phyloP scores from a whole-genome alignment of 371 early-diverging fungal species.

The Lichtheimia corymbifera region DNA sequence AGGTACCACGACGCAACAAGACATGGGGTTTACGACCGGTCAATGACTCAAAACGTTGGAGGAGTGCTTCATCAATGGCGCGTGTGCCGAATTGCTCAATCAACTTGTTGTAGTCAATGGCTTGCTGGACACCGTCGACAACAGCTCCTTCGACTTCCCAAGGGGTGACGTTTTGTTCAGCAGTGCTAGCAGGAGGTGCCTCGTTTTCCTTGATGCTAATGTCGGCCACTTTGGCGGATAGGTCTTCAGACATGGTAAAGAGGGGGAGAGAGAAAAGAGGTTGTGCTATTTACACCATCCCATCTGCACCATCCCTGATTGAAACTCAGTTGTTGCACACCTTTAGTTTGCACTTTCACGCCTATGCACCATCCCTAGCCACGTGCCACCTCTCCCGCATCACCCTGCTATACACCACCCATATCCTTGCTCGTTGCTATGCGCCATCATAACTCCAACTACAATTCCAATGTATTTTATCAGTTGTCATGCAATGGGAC shows the following conservation, averaged over 20 bases:
- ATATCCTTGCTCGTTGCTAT: too few species aligned
- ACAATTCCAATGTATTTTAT: too few species aligned
- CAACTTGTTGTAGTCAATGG: slow-evolving; percentile 96
- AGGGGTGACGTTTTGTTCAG: slow-evolving; percentile 84
- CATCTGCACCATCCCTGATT: too few species aligned
- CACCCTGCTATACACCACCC: too few species aligned
- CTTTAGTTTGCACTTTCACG: too few species aligned
- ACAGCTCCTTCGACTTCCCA: slow-evolving; percentile 97
- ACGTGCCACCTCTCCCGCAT: too few species aligned
- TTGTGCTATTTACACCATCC: too few species aligned
- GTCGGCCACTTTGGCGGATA: slow-evolving; percentile 19
- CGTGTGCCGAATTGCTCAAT: slow-evolving; percentile 95
- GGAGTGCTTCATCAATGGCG: slow-evolving; percentile 73
- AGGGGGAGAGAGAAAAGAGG: neutral
- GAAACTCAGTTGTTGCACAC: too few species aligned
- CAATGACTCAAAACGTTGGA: slow-evolving; percentile 82
- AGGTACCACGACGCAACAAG: slow-evolving; percentile 91
- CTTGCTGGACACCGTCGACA: slow-evolving; percentile 83
- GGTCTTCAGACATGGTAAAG: slow-evolving; percentile 21
- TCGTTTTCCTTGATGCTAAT: slow-evolving; percentile 17
- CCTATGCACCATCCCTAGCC: too few species aligned
- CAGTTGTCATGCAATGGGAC: too few species aligned
- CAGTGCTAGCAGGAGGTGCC: slow-evolving; percentile 17
- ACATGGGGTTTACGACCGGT: slow-evolving; percentile 88
- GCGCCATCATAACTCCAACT: too few species aligned